These are phyloP conservation scores for Desmodesmus armatus DNA, from an alignment of 139 green algal genomes.

Conservation along the genomic window DNA sequence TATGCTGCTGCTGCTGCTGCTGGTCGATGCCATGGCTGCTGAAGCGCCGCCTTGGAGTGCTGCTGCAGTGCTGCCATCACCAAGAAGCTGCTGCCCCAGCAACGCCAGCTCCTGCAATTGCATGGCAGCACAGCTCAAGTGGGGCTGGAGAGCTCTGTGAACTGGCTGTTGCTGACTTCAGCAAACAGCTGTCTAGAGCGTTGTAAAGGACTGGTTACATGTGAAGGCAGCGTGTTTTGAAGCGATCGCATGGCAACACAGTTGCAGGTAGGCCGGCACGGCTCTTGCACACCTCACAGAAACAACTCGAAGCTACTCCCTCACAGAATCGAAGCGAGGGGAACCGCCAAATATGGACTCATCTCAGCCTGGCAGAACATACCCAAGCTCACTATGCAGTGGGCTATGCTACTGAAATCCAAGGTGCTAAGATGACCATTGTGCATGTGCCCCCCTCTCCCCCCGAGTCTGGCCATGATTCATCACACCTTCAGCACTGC, in stretches of 20 bases:
- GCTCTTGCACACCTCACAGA: not conserved
- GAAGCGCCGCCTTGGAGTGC: not conserved
- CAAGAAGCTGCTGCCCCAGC: conserved; percentile 39
- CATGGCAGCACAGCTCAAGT: not conserved
- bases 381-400: too few species aligned
- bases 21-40: not conserved
- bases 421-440: too few species aligned
- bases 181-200: conserved; percentile 14
- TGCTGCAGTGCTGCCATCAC: not conserved
- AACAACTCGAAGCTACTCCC: too few species aligned
- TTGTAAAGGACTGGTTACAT: conserved; percentile 1
- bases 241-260: not conserved
- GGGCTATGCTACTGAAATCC: too few species aligned
- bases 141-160: not conserved
- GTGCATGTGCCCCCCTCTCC: too few species aligned
- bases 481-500: too few species aligned
- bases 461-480: too few species aligned
- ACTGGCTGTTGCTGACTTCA: not conserved
- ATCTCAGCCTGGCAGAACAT: too few species aligned
- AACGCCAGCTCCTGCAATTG: conserved; percentile 3
- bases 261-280: not conserved
- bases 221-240: not conserved
- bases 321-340: not conserved
- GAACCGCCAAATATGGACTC: too few species aligned
- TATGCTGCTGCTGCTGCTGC: not conserved